Conservation (phyloP, 2,329 filamentous ascomycete species). For the Alternaria triticina region DNA sequence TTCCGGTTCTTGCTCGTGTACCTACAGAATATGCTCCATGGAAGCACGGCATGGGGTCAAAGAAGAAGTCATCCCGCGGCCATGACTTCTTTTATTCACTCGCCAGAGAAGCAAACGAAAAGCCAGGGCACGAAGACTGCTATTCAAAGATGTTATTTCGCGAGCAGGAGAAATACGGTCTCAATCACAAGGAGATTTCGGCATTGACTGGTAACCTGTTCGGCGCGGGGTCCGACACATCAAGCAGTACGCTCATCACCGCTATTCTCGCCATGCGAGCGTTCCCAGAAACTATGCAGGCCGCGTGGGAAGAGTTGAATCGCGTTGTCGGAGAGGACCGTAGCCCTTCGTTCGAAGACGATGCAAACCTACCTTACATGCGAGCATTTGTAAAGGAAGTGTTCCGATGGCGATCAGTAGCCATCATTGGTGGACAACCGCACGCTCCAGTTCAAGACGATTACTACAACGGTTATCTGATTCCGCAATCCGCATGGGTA, state of each 20-base stretch:
- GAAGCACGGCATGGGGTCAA: slow-evolving; percentile 43
- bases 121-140: slow-evolving; percentile 40
- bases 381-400: slow-evolving; percentile 46
- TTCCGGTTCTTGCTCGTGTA: slow-evolving; percentile 62
- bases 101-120: slow-evolving; percentile 38
- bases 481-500: slow-evolving; percentile 50
- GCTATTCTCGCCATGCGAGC: slow-evolving; percentile 44
- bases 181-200: slow-evolving; percentile 40
- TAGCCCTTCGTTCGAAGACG: slow-evolving; percentile 45
- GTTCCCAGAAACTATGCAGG: slow-evolving; percentile 37
- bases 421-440: slow-evolving; percentile 45
- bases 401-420: slow-evolving; percentile 44
- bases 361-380: slow-evolving; percentile 47
- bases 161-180: slow-evolving; percentile 35
- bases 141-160: slow-evolving; percentile 53
- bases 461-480: slow-evolving; percentile 47
- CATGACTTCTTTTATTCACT: slow-evolving; percentile 47
- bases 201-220: slow-evolving; percentile 42
- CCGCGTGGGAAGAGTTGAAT: slow-evolving; percentile 44
- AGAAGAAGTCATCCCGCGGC: slow-evolving; percentile 33
- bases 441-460: slow-evolving; percentile 45
- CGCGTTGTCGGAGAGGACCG: slow-evolving; percentile 40
- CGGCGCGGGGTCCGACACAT: slow-evolving; percentile 44
- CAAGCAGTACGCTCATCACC: slow-evolving; percentile 44
- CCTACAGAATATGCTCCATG: slow-evolving; percentile 54